These are phyloP conservation scores for Wickerhamomyces silvicola DNA, from an alignment of 805 yeast species.

Conservation along the genomic window DNA sequence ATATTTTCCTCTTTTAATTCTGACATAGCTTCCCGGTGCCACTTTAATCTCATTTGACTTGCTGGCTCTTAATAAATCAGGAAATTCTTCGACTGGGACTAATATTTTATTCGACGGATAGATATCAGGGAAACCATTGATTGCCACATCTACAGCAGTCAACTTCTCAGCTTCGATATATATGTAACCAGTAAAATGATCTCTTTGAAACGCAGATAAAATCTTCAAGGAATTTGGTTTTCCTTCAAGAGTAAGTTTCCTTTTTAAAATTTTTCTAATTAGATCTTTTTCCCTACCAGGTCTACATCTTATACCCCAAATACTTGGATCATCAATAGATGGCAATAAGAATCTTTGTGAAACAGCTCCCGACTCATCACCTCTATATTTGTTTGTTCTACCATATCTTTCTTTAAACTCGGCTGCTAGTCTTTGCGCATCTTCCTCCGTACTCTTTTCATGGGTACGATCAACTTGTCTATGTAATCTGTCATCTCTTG, in stretches of 20 bases:
- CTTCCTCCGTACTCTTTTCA: constrained; percentile 85
- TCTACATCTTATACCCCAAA: constrained; percentile 92
- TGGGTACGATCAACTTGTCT: constrained; percentile 85
- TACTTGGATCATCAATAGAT: constrained; percentile 91
- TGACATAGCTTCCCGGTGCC: constrained; percentile 87
- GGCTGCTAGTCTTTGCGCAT: constrained; percentile 90
- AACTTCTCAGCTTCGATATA: constrained; percentile 92
- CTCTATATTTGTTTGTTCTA: constrained; percentile 77
- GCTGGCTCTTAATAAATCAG: constrained; percentile 84
- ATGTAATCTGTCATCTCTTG: constrained; percentile 72
- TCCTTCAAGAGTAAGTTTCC: constrained; percentile 70
- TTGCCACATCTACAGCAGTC: constrained; percentile 84
- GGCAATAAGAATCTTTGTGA: constrained; percentile 93
- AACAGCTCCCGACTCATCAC: constrained; percentile 73
- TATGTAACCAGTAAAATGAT: constrained; percentile 83
- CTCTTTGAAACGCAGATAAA: constrained; percentile 88
- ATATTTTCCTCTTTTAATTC: constrained; percentile 86
- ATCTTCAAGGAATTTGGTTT: constrained; percentile 78
- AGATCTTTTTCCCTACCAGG: constrained; percentile 90
- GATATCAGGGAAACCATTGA: constrained; percentile 85
- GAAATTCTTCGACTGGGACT: constrained; percentile 94
- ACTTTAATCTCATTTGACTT: constrained; percentile 83
- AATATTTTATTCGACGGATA: constrained; percentile 67
- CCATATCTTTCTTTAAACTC: constrained; percentile 91
- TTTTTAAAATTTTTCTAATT: constrained; percentile 77